Percentiles rank a stretch among this genome's conserved stretches.
Evolutionary conservation across 2,329 filamentous ascomycete genomes (phyloP).

Genomic region (Ascomycota sp.): DNA sequence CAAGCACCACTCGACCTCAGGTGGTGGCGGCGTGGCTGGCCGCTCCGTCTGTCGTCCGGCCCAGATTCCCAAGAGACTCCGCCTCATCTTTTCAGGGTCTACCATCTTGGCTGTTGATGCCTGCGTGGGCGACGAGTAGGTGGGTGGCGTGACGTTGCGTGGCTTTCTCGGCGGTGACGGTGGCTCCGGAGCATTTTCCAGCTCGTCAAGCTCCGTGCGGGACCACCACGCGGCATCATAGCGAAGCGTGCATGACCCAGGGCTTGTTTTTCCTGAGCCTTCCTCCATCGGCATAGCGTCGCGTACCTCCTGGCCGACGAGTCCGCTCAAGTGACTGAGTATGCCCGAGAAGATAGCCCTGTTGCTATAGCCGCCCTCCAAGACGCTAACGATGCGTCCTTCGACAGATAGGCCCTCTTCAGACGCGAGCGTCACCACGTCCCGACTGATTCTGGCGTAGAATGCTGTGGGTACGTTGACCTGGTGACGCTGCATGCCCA

Average conservation of each 20-base stretch:
- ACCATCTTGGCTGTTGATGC: constrained; percentile 68
- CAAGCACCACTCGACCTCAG: constrained; percentile 68
- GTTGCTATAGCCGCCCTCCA: constrained; percentile 93
- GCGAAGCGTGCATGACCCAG: constrained; percentile 11
- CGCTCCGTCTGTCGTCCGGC: constrained; percentile 10
- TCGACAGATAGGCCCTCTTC: constrained; percentile 62
- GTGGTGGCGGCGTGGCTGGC: constrained; percentile 45
- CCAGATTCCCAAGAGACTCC: constrained; percentile 36
- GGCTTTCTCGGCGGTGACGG: constrained; percentile 29
- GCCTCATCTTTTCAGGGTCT: constrained; percentile 42
- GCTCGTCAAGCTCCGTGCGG: constrained; percentile 38
- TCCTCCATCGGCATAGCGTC: constrained; percentile 34
- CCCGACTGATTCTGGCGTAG: constrained; percentile 75
- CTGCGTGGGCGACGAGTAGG: constrained; percentile 73
- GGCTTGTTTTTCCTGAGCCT: constrained; percentile 3
- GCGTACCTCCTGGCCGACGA: constrained; percentile 32
- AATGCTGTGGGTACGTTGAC: constrained; percentile 95
- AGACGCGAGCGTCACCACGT: constrained; percentile 63
- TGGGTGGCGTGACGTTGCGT: constrained; percentile 38
- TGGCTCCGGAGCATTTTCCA: constrained; percentile 39
- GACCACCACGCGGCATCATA: constrained; percentile 61
- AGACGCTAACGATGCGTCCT: constrained; percentile 74
- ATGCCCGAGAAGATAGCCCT: constrained; percentile 75
- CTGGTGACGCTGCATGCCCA: constrained; percentile 85
- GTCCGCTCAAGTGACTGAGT: constrained; percentile 71